A percentile compares a stretch with the other conserved stretches of the same genome.
These are phyloP conservation scores for Calvatia gigantea DNA, from an alignment of 768 basidiomycete species.

Conservation along the genomic window DNA sequence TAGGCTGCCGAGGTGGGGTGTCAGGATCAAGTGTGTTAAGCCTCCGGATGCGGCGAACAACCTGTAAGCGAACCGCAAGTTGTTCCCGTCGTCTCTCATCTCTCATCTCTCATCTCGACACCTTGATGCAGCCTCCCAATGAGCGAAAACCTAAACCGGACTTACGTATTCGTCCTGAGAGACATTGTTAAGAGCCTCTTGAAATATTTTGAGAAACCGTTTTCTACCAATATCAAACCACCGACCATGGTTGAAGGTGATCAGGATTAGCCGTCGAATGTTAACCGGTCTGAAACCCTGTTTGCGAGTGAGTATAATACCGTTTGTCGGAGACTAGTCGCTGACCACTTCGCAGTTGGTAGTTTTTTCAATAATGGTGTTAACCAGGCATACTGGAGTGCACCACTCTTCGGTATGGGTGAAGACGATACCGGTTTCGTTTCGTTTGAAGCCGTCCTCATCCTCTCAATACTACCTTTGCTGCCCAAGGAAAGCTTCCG, in stretches of 20 bases:
- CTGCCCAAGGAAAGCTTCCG: slow-evolving; percentile 28
- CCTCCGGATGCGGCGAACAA: slow-evolving; percentile 25
- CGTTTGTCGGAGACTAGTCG: no score
- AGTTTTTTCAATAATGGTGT: slow-evolving; percentile 34
- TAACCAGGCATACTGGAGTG: slow-evolving; percentile 26
- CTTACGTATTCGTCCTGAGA: slow-evolving; percentile 34
- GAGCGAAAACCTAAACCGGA: slow-evolving; percentile 13
- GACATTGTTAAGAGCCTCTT: slow-evolving; percentile 29
- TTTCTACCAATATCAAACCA: slow-evolving; percentile 17
- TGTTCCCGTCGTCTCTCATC: no score
- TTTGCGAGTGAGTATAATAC: slow-evolving; percentile 16
- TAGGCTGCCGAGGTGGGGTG: slow-evolving; percentile 37
- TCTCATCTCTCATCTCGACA: not conserved
- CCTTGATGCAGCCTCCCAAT: slow-evolving; percentile 10
- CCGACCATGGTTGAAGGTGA: not conserved
- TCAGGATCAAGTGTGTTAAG: slow-evolving; percentile 32
- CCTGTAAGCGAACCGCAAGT: slow-evolving; percentile 30
- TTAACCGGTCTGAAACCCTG: slow-evolving; percentile 21
- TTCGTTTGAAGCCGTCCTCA: slow-evolving; percentile 30
- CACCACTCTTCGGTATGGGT: slow-evolving; percentile 23
- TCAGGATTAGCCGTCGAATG: slow-evolving; percentile 16
- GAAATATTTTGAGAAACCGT: slow-evolving; percentile 25
- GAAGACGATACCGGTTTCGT: slow-evolving; percentile 29
- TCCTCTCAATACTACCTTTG: slow-evolving; percentile 31
- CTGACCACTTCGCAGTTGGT: slow-evolving; percentile 16